A percentile compares a stretch with the other conserved stretches of the same genome.
These are phyloP conservation scores for Aspergillus viridinutans DNA, from an alignment of 2,329 filamentous ascomycete genomes.

Conservation along the genomic window DNA sequence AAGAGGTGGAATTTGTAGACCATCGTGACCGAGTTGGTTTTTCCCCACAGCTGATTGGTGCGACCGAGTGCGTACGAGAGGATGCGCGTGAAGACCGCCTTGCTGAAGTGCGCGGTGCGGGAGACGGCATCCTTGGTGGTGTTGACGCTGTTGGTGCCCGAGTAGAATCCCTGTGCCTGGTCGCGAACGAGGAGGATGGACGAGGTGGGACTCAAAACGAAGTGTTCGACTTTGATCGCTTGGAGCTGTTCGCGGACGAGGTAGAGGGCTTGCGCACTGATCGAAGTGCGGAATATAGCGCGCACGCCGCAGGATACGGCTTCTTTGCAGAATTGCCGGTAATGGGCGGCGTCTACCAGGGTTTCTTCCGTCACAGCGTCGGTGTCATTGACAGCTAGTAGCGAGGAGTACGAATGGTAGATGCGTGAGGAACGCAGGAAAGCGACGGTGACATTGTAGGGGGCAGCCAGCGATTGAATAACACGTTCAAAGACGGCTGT, in stretches of 20 bases:
- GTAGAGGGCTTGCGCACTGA: constrained; percentile 1
- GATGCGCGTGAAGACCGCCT: background rate
- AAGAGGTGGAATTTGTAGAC: constrained; percentile 6
- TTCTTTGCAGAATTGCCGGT: background rate
- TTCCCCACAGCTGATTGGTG: background rate
- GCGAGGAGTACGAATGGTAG: background rate
- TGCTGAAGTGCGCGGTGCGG: constrained; percentile 1
- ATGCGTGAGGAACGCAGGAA: background rate
- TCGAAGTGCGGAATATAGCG: constrained; percentile 1
- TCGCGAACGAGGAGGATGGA: background rate
- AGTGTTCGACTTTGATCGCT: constrained; percentile 3
- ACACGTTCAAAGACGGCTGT: background rate
- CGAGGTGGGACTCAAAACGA: background rate
- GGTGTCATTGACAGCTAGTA: background rate
- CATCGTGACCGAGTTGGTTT: background rate
- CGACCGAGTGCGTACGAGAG: background rate
- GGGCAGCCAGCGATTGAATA: background rate
- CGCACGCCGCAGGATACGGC: background rate
- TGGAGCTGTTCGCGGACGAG: constrained; percentile 2
- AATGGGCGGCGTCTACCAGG: background rate
- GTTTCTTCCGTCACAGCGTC: constrained; percentile 1
- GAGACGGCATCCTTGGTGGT: background rate
- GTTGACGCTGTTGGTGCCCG: background rate
- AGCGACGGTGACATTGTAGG: background rate
- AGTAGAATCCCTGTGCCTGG: constrained; percentile 4